These are phyloP conservation scores for Gnomoniopsis smithogilvyi DNA, from an alignment of 2,329 filamentous ascomycete genomes.

Conservation along the genomic window DNA sequence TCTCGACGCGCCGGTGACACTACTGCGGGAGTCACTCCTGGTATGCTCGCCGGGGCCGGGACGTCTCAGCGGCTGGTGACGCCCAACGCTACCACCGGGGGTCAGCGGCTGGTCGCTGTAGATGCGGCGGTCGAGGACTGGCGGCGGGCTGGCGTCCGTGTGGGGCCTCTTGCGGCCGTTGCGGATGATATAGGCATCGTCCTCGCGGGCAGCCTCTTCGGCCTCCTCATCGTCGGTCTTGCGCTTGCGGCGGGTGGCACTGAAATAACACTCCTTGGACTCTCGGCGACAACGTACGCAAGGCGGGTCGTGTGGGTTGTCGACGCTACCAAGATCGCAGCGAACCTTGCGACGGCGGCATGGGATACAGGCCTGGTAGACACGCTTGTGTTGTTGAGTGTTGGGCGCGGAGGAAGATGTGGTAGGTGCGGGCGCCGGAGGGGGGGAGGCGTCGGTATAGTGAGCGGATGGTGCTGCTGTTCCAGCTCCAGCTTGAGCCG, in stretches of 20 bases:
- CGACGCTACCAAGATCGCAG: conserved; percentile 70
- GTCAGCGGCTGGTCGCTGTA: conserved; percentile 60
- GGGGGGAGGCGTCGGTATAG: conserved; percentile 16
- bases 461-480: conserved; percentile 1
- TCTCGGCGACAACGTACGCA: conserved; percentile 92
- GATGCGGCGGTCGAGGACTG: conserved; percentile 39
- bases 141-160: conserved; percentile 38
- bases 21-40: conserved; percentile 31
- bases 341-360: conserved; percentile 61
- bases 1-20: conserved; percentile 25
- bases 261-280: conserved; percentile 97
- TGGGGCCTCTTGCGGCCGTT: conserved; percentile 70
- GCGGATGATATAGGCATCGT: conserved; percentile 66
- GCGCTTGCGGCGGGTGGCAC: conserved; percentile 87
- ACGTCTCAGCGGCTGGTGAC: conserved; percentile 63
- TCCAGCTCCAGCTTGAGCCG: neutral
- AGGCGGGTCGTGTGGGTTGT: conserved; percentile 90
- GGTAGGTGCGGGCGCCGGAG: conserved; percentile 9
- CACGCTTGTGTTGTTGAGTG: conserved; percentile 56
- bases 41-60: conserved; percentile 40
- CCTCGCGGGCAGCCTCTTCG: conserved; percentile 36
- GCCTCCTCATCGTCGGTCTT: conserved; percentile 63
- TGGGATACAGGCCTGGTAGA: conserved; percentile 62
- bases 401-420: conserved; percentile 29
- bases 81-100: conserved; percentile 62